Base-by-base conservation (phyloP, 169 alveolate genomes). In the Cryptosporidium tyzzeri region DNA sequence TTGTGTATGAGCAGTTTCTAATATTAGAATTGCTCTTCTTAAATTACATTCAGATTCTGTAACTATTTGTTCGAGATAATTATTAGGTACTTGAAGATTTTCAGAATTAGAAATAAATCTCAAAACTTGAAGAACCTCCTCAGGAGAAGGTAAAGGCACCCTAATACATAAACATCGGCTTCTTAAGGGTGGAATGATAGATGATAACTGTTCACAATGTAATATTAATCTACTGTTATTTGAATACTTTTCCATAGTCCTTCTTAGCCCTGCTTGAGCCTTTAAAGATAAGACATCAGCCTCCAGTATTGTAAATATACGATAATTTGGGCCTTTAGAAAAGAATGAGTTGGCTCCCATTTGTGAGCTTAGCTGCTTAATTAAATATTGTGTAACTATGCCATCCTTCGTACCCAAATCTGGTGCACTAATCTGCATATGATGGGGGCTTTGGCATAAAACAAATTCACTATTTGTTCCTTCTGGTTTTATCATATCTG, bases 231-330 rank as follows among this genome's bases (percentile, higher is more conserved):
- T 94, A 29, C 96, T 95, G 70, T 93, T 95, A 55, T 93, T 92
- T 93, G 97, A 93, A 84, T 96, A 96, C 58, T 97, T 97, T 80
- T 96, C 99, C 97, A 97, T 94, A 14, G 98, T 97, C 71, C 99
- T 93, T 91, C 99, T 96, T 33, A 98, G 92, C 29, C 98, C 98
- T 37, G 99, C 98, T 92, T 97, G 96, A n/a, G 99, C 99, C 71
- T 95, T 95, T 58, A 75, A 95, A 45, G 98, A 93, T 37, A 98
- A 93, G 59, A 95, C 92, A 70, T 97, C 99, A 7, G 97, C 98
- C 87, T 96, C 98, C 50, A 95, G 95, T 29, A 97, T 93, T 29
- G 96, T 94, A 29, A 97, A 94, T 50, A 96, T 98, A 85, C 98
- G 95, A 71, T 95, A 98, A 85, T 94, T 93, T 68, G 96, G 97